phyloP scores from a whole-genome alignment of 768 basidiomycete species.

The Podaxis sp. region DNA sequence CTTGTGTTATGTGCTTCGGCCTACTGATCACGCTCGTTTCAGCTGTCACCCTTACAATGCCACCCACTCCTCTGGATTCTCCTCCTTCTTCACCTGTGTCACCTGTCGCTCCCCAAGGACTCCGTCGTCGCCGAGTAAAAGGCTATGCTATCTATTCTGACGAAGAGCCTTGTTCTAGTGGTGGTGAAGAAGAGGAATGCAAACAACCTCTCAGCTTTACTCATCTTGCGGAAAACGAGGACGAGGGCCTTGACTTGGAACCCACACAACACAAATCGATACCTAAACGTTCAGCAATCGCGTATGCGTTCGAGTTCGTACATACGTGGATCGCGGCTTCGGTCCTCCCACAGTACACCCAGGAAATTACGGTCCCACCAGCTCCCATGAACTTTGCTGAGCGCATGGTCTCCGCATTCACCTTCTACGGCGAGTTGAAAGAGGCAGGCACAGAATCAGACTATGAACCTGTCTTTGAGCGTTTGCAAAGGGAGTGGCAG shows the following conservation, averaged over 20 bases:
- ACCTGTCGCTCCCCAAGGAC: conserved; percentile 16
- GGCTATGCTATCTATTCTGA: conserved; percentile 47
- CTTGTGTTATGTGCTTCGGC: no score
- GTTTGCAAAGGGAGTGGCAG: conserved; percentile 63
- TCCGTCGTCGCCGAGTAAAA: conserved; percentile 30
- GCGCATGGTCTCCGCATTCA: conserved; percentile 46
- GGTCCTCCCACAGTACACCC: conserved; percentile 27
- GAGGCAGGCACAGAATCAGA: conserved; percentile 46
- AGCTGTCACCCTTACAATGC: conserved; percentile 12
- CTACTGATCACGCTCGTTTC: not conserved
- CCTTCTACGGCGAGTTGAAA: conserved; percentile 56
- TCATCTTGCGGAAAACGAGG: conserved; percentile 24
- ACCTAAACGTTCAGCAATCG: not conserved
- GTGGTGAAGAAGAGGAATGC: conserved; percentile 25
- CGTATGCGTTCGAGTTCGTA: not conserved
- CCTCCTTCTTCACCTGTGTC: conserved; percentile 19
- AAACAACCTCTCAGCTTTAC: conserved; percentile 23
- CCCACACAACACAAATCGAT: not conserved
- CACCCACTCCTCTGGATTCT: conserved; percentile 5
- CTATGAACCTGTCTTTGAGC: conserved; percentile 47
- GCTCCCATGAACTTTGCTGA: conserved; percentile 25
- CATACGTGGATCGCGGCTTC: conserved; percentile 35
- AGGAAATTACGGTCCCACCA: conserved; percentile 16
- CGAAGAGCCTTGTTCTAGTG: conserved; percentile 30
- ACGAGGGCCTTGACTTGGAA: not conserved